Base-by-base conservation (phyloP, 352 stramenopile genomes). In the Phytophthora brassicae region DNA sequence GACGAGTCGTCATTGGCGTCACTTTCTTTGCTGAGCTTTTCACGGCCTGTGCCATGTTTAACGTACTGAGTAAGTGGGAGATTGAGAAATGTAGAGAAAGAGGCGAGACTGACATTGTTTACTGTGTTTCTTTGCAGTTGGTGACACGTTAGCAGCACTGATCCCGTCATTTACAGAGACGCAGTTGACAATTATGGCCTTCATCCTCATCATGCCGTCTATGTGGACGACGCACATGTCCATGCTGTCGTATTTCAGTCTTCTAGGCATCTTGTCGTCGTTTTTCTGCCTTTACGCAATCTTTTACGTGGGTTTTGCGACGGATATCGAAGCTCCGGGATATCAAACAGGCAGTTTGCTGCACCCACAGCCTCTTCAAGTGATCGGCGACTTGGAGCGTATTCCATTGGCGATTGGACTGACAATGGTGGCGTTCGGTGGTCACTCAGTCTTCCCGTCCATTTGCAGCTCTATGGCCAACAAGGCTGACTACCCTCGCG, bases 391-490 rank as follows among this genome's bases (percentile, higher is more conserved):
- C 53, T 29, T 50, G 22, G 81, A 94, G 16, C 79, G 81, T 8
- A 88, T 92, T 36, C 82, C 86, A 28, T 66, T 94, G 8, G 66
- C 81, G 16, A 96, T 96, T 63, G 87, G 87, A 3, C 75, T 96
- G 12, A 90, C 83, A 3, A 94, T 94, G 81, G 87, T 96, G 28
- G 86, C 86, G 31, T 96, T 96, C 33, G 87, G 84, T 12, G 87
- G 87, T 28, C 87, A 96, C 72, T 93, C 86, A 23, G 84, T 93
- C 28, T 95, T 96, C 64, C 87, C 84, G n/a, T 91, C 82, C n/a
- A 96, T 96, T 53, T 94, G 89, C 61, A 88, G 78, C 67, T 94
- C 87, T 39, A 84, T 96, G 71, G 61, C 68, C 6, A 75, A 90
- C 62, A 75, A 75, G 24, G 41, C 61, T 6, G 56, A 86, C 49